Evolutionary conservation across 2,329 filamentous ascomycete species (phyloP).

Genomic region (Chaetomiaceae sp.): DNA sequence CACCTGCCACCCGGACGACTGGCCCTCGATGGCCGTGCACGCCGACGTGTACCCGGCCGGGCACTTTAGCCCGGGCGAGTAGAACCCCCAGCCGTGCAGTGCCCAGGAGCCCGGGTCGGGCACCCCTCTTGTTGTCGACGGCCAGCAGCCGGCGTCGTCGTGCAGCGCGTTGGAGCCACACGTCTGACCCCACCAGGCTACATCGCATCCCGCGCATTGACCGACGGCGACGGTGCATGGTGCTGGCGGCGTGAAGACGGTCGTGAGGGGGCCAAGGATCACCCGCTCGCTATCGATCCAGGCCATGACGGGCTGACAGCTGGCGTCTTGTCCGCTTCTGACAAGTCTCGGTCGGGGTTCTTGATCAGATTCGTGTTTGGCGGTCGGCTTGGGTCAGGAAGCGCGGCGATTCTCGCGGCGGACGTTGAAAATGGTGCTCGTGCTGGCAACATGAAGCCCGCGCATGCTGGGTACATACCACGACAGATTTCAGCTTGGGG

Average conservation of each 20-base stretch:
- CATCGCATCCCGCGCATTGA: constrained; percentile 22
- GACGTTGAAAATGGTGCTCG: too few relatives aligned
- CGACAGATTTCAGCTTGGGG: too few relatives aligned
- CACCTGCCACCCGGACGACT: constrained; percentile 10
- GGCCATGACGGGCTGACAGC: constrained; percentile 1
- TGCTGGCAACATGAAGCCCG: too few relatives aligned
- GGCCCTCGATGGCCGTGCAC: constrained; percentile 29
- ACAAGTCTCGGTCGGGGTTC: too few relatives aligned
- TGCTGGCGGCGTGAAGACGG: constrained; percentile 15
- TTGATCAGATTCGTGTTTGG: too few relatives aligned
- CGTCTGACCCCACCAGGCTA: constrained; percentile 27
- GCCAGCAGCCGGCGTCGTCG: constrained; percentile 32
- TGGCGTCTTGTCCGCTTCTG: background rate
- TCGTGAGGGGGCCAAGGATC: constrained; percentile 20
- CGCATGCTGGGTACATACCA: too few relatives aligned
- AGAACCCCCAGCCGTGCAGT: constrained; percentile 33
- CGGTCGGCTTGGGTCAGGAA: too few relatives aligned
- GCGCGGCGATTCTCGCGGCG: too few relatives aligned
- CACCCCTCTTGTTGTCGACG: constrained; percentile 18
- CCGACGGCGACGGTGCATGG: constrained; percentile 20
- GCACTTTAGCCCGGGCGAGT: constrained; percentile 33
- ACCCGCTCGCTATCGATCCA: background rate
- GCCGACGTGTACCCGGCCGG: constrained; percentile 31
- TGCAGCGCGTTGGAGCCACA: constrained; percentile 18
- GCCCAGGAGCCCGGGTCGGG: constrained; percentile 16